Evolutionary conservation across 1,139 yeast species (phyloP).

Genomic region (Saccharomyces hybrid): DNA sequence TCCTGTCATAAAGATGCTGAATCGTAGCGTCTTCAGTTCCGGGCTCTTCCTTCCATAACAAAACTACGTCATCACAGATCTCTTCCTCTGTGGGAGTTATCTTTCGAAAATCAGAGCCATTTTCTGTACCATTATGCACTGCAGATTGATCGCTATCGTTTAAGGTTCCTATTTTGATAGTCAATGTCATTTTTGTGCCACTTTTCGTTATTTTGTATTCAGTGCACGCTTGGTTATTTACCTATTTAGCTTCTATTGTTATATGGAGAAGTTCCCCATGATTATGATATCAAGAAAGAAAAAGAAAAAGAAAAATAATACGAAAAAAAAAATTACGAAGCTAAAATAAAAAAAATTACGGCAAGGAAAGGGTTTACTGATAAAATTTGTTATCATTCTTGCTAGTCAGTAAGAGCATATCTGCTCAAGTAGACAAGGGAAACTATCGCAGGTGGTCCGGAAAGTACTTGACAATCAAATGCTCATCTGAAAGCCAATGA

Average conservation of each 20-base stretch:
- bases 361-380: background rate
- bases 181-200: slow-evolving; percentile 11
- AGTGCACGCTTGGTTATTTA: background rate
- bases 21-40: slow-evolving; percentile 51
- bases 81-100: slow-evolving; percentile 55
- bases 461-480: background rate
- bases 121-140: slow-evolving; percentile 7
- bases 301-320: background rate
- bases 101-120: background rate
- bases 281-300: background rate
- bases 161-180: slow-evolving; percentile 15
- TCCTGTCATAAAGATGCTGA: slow-evolving; percentile 44
- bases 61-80: slow-evolving; percentile 53
- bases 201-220: background rate
- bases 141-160: slow-evolving; percentile 13
- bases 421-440: background rate
- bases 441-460: background rate
- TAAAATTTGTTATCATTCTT: background rate
- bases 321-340: background rate
- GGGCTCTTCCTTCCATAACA: slow-evolving; percentile 64
- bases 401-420: background rate
- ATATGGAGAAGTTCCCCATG: background rate
- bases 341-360: background rate
- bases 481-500: background rate
- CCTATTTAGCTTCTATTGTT: background rate